phyloP scores from a whole-genome alignment of 768 basidiomycete species.

The Pleurotus platypus region DNA sequence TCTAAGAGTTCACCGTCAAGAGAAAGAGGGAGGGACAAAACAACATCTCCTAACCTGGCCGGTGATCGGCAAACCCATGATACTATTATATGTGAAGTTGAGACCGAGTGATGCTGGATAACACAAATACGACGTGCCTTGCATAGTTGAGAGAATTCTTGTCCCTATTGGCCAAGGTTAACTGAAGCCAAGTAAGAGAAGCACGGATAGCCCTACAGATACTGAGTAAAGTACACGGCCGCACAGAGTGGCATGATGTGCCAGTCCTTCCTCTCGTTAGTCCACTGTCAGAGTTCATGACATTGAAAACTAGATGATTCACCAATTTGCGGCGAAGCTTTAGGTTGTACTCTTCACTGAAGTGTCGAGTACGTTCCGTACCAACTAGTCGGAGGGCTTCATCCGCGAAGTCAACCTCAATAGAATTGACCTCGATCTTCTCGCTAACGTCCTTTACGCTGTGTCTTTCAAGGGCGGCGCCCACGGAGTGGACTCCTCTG shows the following conservation, averaged over 20 bases:
- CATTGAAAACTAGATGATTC: constrained; percentile 11
- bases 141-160: constrained; percentile 72
- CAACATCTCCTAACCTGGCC: constrained; percentile 40
- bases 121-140: constrained; percentile 31
- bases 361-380: constrained; percentile 41
- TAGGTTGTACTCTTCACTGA: constrained; percentile 59
- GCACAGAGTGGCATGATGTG: constrained; percentile 55
- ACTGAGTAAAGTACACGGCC: constrained; percentile 68
- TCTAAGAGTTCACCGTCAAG: constrained; percentile 22
- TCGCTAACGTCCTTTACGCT: constrained; percentile 25
- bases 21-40: constrained; percentile 3
- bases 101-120: neutral
- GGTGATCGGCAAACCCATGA: constrained; percentile 64
- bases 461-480: neutral
- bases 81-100: constrained; percentile 27
- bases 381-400: constrained; percentile 63
- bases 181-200: neutral
- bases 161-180: constrained; percentile 35
- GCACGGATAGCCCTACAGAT: constrained; percentile 33
- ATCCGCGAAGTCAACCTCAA: constrained; percentile 44
- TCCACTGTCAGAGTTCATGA: neutral
- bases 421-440: constrained; percentile 22
- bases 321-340: constrained; percentile 59
- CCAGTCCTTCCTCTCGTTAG: constrained; percentile 31
- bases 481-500: constrained; percentile 1